Percentiles rank a stretch among this genome's conserved stretches.
Conservation (phyloP, 2,329 filamentous ascomycete species). For the Fusarium sp. region DNA sequence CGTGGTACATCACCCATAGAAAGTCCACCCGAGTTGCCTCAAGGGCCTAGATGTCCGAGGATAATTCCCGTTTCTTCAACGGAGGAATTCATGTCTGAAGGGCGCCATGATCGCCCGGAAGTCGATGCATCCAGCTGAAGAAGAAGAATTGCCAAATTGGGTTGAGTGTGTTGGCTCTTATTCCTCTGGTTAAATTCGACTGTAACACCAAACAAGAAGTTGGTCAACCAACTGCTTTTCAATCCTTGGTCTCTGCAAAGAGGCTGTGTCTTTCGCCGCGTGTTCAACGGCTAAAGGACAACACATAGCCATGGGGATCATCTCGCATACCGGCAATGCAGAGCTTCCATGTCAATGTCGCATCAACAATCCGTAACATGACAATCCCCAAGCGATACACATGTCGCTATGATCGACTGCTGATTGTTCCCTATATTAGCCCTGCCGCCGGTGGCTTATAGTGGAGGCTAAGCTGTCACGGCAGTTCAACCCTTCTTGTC, state of each 20-base stretch:
- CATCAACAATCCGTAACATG: conserved; percentile 23
- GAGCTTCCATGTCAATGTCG: conserved; percentile 28
- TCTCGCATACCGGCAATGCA: conserved; percentile 26
- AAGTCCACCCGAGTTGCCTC: conserved; percentile 3
- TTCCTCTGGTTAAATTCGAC: conserved; percentile 10
- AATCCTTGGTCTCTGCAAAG: conserved; percentile 1
- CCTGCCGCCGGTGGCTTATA: conserved; percentile 10
- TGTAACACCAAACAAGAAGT: conserved; percentile 17
- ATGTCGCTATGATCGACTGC: conserved; percentile 23
- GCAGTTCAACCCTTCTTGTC: conserved; percentile 20
- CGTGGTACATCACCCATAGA: background rate
- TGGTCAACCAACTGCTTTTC: conserved; percentile 19
- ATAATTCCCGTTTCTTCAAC: conserved; percentile 3
- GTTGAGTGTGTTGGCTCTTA: conserved; percentile 17
- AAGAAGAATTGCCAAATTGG: background rate
- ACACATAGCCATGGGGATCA: conserved; percentile 18
- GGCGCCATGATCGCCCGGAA: background rate
- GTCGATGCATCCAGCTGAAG: background rate
- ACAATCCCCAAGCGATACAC: conserved; percentile 12
- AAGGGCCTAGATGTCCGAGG: conserved; percentile 1
- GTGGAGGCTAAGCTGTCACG: conserved; percentile 13
- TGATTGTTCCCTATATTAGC: conserved; percentile 32
- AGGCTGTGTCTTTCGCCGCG: conserved; percentile 33
- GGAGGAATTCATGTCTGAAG: background rate
- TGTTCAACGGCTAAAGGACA: conserved; percentile 40